Percentiles rank a stretch among this genome's conserved stretches.
Conservation (phyloP, 768 basidiomycete species). For the Auricularia heimuer region DNA sequence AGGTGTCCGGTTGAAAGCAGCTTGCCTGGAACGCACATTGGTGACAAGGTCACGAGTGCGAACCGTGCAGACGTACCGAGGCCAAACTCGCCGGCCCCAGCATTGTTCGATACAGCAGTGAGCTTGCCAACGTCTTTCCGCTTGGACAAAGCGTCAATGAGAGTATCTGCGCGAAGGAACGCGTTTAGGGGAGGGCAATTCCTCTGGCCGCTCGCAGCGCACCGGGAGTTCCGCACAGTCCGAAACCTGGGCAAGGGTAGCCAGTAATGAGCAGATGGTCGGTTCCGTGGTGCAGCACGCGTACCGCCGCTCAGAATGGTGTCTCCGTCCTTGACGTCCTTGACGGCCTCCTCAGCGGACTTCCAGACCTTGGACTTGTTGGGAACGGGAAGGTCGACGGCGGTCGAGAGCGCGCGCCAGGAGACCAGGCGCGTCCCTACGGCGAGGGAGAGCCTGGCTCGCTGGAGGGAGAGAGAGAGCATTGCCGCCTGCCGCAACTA, state of each 20-base stretch:
- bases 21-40: constrained; percentile 39
- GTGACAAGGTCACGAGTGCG: constrained; percentile 6
- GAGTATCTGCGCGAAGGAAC: constrained; percentile 49
- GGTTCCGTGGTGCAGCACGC: constrained; percentile 15
- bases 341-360: constrained; percentile 74
- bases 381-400: constrained; percentile 1
- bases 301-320: constrained; percentile 73
- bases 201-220: constrained; percentile 8
- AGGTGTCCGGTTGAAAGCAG: constrained; percentile 68
- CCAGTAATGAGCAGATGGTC: background rate
- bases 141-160: constrained; percentile 66
- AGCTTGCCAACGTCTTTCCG: constrained; percentile 65
- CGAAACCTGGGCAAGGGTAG: constrained; percentile 52
- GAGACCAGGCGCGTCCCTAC: background rate
- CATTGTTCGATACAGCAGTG: constrained; percentile 85
- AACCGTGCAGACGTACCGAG: constrained; percentile 39
- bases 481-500: too few relatives aligned
- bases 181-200: background rate
- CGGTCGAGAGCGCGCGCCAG: background rate
- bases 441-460: background rate
- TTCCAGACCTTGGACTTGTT: constrained; percentile 45
- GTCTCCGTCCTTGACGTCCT: constrained; percentile 73
- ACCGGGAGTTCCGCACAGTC: constrained; percentile 84
- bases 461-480: too few relatives aligned
- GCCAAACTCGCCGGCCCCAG: constrained; percentile 59